Conservation (phyloP, 73 alveolate genomes). For the Stentor coeruleus region DNA sequence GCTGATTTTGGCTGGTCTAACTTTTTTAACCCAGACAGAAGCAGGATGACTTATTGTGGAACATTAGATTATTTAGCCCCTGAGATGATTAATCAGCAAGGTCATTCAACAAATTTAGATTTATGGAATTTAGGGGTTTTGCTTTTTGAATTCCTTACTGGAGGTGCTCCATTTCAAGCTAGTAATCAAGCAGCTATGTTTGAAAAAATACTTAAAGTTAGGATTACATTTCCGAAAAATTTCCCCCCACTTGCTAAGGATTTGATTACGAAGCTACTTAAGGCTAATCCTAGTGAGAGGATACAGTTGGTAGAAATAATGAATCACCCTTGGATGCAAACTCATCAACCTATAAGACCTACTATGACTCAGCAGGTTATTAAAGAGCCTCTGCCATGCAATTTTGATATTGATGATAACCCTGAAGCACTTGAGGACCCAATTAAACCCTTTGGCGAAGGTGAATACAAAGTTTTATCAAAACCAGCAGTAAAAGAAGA, state of each 20-base stretch:
- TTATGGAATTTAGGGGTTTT: constrained; percentile 83
- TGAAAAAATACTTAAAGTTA: constrained; percentile 68
- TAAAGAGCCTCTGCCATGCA: background rate
- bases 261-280: constrained; percentile 67
- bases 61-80: constrained; percentile 82
- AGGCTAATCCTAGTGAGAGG: constrained; percentile 75
- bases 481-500: background rate
- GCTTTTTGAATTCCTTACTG: constrained; percentile 70
- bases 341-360: constrained; percentile 77
- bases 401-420: background rate
- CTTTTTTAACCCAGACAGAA: constrained; percentile 41
- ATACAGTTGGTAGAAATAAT: constrained; percentile 59
- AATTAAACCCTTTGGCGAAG: background rate
- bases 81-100: constrained; percentile 71
- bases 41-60: constrained; percentile 73
- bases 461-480: background rate
- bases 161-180: constrained; percentile 73
- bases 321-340: constrained; percentile 79
- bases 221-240: constrained; percentile 74
- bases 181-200: constrained; percentile 66
- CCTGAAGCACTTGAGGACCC: background rate
- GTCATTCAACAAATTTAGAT: constrained; percentile 73
- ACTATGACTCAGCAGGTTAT: constrained; percentile 8
- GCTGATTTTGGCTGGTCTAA: constrained; percentile 90
- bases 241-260: constrained; percentile 81